Evolutionary conservation across 2,329 filamentous ascomycete genomes (phyloP).

Genomic region (Apiospora aurea): DNA sequence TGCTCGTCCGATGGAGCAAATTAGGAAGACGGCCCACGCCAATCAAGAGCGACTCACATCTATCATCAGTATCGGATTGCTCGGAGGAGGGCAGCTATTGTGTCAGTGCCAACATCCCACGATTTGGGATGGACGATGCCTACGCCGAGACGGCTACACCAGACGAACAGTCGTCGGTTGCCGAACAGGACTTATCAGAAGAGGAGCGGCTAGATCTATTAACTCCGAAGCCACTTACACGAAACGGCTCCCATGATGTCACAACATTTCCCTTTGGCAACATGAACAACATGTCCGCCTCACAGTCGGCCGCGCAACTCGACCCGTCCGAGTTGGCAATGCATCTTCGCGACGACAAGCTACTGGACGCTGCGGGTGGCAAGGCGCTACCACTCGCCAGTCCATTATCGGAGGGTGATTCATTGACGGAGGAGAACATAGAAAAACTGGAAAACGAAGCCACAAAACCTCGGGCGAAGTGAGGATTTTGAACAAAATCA

Average conservation of each 20-base stretch:
- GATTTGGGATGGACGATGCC: conserved; percentile 28
- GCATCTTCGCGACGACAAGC: conserved; percentile 54
- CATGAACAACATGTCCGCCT: conserved; percentile 20
- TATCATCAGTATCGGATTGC: conserved; percentile 50
- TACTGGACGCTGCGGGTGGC: conserved; percentile 54
- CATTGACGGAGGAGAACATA: conserved; percentile 62
- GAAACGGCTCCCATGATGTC: conserved; percentile 46
- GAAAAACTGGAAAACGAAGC: conserved; percentile 46
- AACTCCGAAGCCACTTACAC: conserved; percentile 50
- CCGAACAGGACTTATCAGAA: conserved; percentile 27
- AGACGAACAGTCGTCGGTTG: conserved; percentile 28
- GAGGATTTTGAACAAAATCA: not conserved
- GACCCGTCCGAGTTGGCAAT: conserved; percentile 47
- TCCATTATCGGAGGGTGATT: conserved; percentile 48
- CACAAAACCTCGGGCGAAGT: not conserved
- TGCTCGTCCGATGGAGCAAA: conserved; percentile 73
- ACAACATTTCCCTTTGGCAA: conserved; percentile 50
- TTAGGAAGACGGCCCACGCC: conserved; percentile 36
- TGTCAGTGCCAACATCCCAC: conserved; percentile 37
- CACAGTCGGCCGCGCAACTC: conserved; percentile 41
- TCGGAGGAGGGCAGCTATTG: conserved; percentile 54
- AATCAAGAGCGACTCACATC: conserved; percentile 36
- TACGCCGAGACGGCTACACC: conserved; percentile 31
- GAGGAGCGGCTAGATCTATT: conserved; percentile 35
- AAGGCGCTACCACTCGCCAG: conserved; percentile 33